These are phyloP conservation scores for Pichia cabralensis DNA, from an alignment of 805 yeast genomes.

Conservation along the genomic window DNA sequence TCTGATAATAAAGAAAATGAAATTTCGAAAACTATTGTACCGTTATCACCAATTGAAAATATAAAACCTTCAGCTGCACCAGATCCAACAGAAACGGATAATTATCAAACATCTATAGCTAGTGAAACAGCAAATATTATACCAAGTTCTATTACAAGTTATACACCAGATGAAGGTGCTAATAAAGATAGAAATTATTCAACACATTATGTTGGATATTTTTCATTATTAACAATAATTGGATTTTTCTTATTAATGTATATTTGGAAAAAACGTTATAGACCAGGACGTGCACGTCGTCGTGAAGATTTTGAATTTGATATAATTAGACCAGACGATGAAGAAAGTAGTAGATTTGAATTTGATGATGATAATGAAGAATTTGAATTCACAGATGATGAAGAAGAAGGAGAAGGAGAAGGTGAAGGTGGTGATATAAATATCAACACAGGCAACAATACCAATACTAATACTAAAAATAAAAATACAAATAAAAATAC, in stretches of 20 bases:
- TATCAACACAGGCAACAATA: background rate
- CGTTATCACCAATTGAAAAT: background rate
- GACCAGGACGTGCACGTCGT: constrained; percentile 37
- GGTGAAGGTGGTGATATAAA: background rate
- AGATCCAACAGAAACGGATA: background rate
- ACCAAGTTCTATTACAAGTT: too few species aligned
- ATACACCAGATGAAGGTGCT: constrained; percentile 1
- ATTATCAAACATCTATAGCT: too few species aligned
- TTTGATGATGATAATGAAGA: constrained; percentile 12
- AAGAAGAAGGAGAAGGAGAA: too few species aligned
- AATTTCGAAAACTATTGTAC: background rate
- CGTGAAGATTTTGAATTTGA: constrained; percentile 72
- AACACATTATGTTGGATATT: constrained; percentile 19
- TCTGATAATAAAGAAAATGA: background rate
- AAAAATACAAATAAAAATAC: too few species aligned
- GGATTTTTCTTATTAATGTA: constrained; percentile 43
- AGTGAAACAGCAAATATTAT: too few species aligned
- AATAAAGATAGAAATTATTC: constrained; percentile 2
- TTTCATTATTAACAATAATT: constrained; percentile 45
- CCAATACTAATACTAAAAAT: too few species aligned
- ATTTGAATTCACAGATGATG: constrained; percentile 8
- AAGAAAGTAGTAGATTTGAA: constrained; percentile 23
- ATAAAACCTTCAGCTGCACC: background rate
- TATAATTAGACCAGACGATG: constrained; percentile 58
- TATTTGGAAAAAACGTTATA: constrained; percentile 30